Evolutionary conservation across 257 asterid genomes (phyloP), one percentile per base, ranked within the genome.

Genomic region (Catharanthus roseus): DNA sequence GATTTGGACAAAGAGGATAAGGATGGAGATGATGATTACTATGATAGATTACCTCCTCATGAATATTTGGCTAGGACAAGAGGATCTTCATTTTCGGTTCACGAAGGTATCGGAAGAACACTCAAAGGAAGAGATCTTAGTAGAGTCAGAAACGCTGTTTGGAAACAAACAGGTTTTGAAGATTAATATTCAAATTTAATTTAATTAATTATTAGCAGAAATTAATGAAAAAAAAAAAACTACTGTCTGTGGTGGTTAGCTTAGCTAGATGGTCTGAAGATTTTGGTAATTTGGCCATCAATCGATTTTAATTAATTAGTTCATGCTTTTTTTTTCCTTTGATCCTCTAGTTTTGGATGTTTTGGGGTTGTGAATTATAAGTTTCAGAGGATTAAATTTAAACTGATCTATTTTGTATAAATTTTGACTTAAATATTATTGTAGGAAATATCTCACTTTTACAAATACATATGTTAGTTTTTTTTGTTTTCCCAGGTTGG

Each of bases 81-180:
- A 65, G 89, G 78, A 13, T 88, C 95, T 57, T 88, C 97, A 1
- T 85, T 86, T 49, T 91, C 97, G 29, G 95, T 91, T 47, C 97
- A 91, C 41, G 96, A 91, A 79, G 97, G 97, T 0, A 62, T 80
- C 3, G 96, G 97, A 45, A 79, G 98, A 71, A 93, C 96, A 44
- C 85, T 93, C 2, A 93, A 93, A 68, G 99, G 99, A 10, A 89
- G 99, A 81, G 99, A 93, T 72, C 66, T 93, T 82, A 91, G 97
- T 65, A 73, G 91, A 75, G 95, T 93, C 13, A 83, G 98, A 75
- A 83, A 93, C 80, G 97, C 97, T 5, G 89, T 93, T 60, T 93
- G 96, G 97, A 90, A 93, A 68, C 79, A 85, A 44, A 89, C 81
- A 2, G 99, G 99, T 2, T 93, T 89, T 51, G 95, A 87, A 67